phyloP scores from a whole-genome alignment of 1,284 basidiomycete genomes.

The Irpex rosettiformis region DNA sequence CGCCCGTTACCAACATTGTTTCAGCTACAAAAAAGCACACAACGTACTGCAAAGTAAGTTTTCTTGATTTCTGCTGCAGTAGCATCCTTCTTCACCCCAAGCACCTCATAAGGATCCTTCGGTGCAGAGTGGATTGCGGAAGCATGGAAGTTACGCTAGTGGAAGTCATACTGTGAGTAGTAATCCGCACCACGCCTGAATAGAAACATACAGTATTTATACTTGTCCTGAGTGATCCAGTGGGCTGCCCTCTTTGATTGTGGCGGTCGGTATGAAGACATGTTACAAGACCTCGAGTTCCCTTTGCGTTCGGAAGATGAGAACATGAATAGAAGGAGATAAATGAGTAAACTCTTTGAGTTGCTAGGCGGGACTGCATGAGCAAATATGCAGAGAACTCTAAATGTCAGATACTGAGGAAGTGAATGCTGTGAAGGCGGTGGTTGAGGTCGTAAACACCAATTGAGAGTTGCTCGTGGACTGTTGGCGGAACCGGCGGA shows the following conservation, averaged over 20 bases:
- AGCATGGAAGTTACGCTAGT: slow-evolving; percentile 74
- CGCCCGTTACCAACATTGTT: slow-evolving; percentile 6
- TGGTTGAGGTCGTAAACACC: neutral
- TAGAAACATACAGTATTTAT: neutral
- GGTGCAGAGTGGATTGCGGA: slow-evolving; percentile 51
- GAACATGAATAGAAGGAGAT: slow-evolving; percentile 54
- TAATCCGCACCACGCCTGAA: neutral
- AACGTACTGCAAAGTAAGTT: slow-evolving; percentile 85
- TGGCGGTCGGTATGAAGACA: slow-evolving; percentile 13
- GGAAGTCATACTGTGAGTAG: neutral
- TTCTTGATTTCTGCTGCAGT: slow-evolving; percentile 92
- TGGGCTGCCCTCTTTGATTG: neutral
- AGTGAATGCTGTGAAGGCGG: neutral
- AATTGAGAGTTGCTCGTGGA: neutral
- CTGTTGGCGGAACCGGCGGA: slow-evolving; percentile 1
- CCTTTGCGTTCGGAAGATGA: slow-evolving; percentile 30
- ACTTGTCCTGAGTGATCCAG: neutral
- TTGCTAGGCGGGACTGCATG: slow-evolving; percentile 44
- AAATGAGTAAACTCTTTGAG: slow-evolving; percentile 53
- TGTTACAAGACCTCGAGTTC: slow-evolving; percentile 39
- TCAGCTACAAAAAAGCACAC: neutral
- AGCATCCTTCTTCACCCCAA: slow-evolving; percentile 88
- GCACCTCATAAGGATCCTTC: slow-evolving; percentile 91
- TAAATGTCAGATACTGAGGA: slow-evolving; percentile 11
- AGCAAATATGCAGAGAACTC: slow-evolving; percentile 4